Evolutionary conservation across 192 early-diverging fungal species (phyloP).

Genomic region (Lunasporangiospora selenospora): DNA sequence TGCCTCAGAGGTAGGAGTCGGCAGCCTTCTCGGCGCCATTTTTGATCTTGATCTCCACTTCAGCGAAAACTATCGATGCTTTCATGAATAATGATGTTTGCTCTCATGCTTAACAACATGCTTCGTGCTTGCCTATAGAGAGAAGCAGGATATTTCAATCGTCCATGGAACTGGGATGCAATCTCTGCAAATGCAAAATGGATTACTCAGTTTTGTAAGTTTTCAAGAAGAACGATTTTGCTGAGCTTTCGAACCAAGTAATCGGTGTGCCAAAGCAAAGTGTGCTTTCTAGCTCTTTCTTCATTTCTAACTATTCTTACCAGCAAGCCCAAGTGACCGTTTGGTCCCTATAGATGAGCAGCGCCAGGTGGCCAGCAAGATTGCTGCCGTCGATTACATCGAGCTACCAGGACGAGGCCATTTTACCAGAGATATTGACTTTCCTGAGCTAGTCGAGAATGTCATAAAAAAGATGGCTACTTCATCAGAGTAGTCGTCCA

Average conservation of each 20-base stretch:
- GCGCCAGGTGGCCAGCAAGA: slow-evolving; percentile 44
- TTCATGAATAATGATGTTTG: too few relatives aligned
- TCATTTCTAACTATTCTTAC: background rate
- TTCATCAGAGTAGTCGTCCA: too few relatives aligned
- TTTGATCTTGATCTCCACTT: too few relatives aligned
- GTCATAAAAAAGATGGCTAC: slow-evolving; percentile 34
- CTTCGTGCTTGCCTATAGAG: slow-evolving; percentile 14
- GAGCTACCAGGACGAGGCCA: slow-evolving; percentile 50
- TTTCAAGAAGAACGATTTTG: too few relatives aligned
- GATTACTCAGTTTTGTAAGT: slow-evolving; percentile 47
- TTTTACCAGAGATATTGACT: slow-evolving; percentile 32
- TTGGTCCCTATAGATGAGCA: slow-evolving; percentile 52
- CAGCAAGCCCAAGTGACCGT: slow-evolving; percentile 37
- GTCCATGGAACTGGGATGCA: slow-evolving; percentile 48
- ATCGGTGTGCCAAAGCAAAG: too few relatives aligned
- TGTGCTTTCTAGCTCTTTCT: background rate
- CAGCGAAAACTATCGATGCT: too few relatives aligned
- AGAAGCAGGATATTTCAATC: slow-evolving; percentile 48
- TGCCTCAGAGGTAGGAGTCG: slow-evolving; percentile 26
- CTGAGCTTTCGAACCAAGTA: too few relatives aligned
- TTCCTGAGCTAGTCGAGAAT: slow-evolving; percentile 47
- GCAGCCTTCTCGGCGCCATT: background rate
- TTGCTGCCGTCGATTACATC: slow-evolving; percentile 34
- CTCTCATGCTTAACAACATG: too few relatives aligned
- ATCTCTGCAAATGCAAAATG: slow-evolving; percentile 39